phyloP scores from a whole-genome alignment of 2,329 filamentous ascomycete species.

The Trichoderma atrobrunneum region DNA sequence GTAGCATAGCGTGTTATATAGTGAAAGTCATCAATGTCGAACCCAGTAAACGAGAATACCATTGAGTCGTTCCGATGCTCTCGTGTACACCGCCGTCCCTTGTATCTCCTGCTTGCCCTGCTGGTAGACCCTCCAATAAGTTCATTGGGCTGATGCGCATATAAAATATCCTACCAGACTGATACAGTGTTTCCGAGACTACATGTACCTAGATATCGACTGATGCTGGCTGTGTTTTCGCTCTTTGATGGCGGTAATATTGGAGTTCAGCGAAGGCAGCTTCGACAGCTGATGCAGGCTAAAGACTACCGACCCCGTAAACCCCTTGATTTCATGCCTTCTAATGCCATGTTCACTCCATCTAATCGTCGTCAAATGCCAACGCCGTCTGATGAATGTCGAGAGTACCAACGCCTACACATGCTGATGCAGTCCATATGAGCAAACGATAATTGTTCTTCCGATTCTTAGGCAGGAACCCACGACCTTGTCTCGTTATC shows the following conservation, averaged over 20 bases:
- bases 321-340: too few species aligned
- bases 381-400: not conserved
- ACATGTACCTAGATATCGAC: not conserved
- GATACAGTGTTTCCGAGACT: not conserved
- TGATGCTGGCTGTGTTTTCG: not conserved
- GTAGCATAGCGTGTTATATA: not conserved
- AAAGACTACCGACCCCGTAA: not conserved
- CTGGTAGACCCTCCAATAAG: not conserved
- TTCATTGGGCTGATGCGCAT: not conserved
- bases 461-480: slow-evolving; percentile 19
- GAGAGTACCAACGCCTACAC: not conserved
- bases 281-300: not conserved
- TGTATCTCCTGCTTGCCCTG: not conserved
- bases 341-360: not conserved
- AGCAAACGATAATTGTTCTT: not conserved
- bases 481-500: slow-evolving; percentile 38
- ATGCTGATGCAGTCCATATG: not conserved
- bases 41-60: not conserved
- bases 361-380: not conserved
- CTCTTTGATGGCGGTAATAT: not conserved
- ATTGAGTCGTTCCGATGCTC: not conserved
- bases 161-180: not conserved
- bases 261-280: not conserved
- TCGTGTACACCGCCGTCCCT: not conserved
- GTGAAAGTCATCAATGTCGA: not conserved